phyloP scores from a whole-genome alignment of 2,329 filamentous ascomycete genomes.

The Exophiala spinifera region DNA sequence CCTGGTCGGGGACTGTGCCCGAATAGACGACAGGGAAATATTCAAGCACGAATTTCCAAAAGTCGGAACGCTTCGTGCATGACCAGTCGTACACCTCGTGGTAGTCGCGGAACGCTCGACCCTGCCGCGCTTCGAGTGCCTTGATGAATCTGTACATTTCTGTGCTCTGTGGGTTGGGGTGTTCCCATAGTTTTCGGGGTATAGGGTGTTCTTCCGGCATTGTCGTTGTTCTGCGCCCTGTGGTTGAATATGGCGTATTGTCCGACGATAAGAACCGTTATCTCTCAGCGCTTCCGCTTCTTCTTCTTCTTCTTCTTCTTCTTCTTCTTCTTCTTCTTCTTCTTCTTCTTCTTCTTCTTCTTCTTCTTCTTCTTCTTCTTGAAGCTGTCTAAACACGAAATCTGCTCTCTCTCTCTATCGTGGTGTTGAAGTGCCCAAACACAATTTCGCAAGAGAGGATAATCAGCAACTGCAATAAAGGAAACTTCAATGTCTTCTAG shows the following conservation, averaged over 20 bases:
- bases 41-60: slow-evolving; percentile 65
- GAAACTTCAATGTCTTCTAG: too few species aligned
- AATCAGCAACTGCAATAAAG: too few species aligned
- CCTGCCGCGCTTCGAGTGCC: slow-evolving; percentile 8
- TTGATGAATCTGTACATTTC: slow-evolving; percentile 61
- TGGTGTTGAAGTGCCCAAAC: too few species aligned
- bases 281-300: too few species aligned
- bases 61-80: slow-evolving; percentile 57
- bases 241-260: not conserved
- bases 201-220: slow-evolving; percentile 17
- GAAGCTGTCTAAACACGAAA: too few species aligned
- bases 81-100: slow-evolving; percentile 70
- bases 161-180: slow-evolving; percentile 59
- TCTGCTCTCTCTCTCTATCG: too few species aligned
- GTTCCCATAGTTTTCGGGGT: slow-evolving; percentile 56
- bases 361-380: too few species aligned
- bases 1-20: slow-evolving; percentile 47
- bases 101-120: slow-evolving; percentile 53
- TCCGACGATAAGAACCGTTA: too few species aligned
- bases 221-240: not conserved
- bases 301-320: too few species aligned
- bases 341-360: too few species aligned
- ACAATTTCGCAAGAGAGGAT: too few species aligned
- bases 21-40: slow-evolving; percentile 60
- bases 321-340: too few species aligned